Base-by-base conservation (phyloP, 2,329 filamentous ascomycete species). In the Aspergillus hiratsukae region DNA sequence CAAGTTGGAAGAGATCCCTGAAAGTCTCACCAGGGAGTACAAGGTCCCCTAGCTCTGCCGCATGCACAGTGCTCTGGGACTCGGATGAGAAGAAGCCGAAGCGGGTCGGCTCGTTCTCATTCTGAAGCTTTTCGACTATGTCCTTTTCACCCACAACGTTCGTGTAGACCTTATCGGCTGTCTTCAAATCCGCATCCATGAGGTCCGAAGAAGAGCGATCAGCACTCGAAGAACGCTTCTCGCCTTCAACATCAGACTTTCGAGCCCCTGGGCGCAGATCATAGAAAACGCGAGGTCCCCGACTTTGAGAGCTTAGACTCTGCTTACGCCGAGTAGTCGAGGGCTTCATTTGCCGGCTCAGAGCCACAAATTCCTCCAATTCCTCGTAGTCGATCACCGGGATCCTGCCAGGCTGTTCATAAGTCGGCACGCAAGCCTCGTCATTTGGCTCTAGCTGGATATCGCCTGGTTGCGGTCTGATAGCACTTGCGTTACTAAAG, bases 71-170 rank as follows among this genome's bases (percentile, higher is more conserved):
- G 51, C 91, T 92, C 69, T 97, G 92, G 75, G 91, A 88, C 54
- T 94, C 90, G 0, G 94, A 97, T 0, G 92, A 97, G 75, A 99
- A 99, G 77, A 97, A 97, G 61, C 92, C 94, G 78, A 96, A 97
- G 4, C 93, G 85, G 69, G 92, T 94, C 31, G 84, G 82, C 57
- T 90, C 87, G 49, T 81, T 71, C 40, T 75, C 72, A 64, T 82
- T 75, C 43, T 72, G 72, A 4, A 73, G 66, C 4, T 65, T 66
- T 14, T 72, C 65, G 3, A 72, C 61, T 23, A 67, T 57, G 41
- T 67, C 65, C 59, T 73, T 73, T 55, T 72, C 72, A 55, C 72
- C 63, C 31, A 70, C 49, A 3, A 63, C 55, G 35, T 70, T 66
- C 29, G 54, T 55, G 3, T 61, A 61, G 4, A 59, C 40, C 50